Evolutionary conservation across 768 basidiomycete species (phyloP), one percentile per base, ranked within the genome.

Genomic region (Crucibulum laeve): DNA sequence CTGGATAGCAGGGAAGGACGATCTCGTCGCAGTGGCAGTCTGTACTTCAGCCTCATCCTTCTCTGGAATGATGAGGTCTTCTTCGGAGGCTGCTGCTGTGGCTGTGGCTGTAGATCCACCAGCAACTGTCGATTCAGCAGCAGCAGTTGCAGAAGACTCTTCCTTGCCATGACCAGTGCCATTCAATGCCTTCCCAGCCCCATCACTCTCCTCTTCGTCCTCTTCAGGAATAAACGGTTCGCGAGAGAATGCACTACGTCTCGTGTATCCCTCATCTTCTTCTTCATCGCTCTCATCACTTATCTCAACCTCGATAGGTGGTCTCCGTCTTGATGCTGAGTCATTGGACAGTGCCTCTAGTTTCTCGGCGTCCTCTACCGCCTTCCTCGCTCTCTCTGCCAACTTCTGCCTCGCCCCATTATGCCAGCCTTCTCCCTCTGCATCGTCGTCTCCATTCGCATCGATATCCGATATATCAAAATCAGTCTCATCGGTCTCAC

Each of bases 211-310:
- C 0, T 74, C 75, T 49, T 87, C 87, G 13, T 86, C 83, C 50
- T 85, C 85, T 57, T 89, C 86, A 15, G 77, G 67, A 19, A 87
- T 87, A 49, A 77, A 70, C 13, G 81, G 74, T 75, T 62, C 41
- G 65, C 64, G 38, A 67, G 59, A 4, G 51, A 60, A 43, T 49
- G 63, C 46, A 69, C 62, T 61, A 51, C 64, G 32, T 57, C 52
- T 56, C 33, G 70, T 66, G 47, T 60, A 73, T 5, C 62, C 63
- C 4, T 65, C 57, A 33, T 36, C 40, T 0, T 75, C 77, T 43
- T 86, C 84, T 17, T 54, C 73, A n/a, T 87, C 87, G 50, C 87
- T 87, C 58, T 88, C 86, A 57, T 89, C 88, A 51, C 86, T 88
- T 53, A 87, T 42, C 55, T 89, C 86, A 21, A 84, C 79, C 21